Conservation (phyloP, 2,329 filamentous ascomycete genomes). For the Colletotrichum aenigma region DNA sequence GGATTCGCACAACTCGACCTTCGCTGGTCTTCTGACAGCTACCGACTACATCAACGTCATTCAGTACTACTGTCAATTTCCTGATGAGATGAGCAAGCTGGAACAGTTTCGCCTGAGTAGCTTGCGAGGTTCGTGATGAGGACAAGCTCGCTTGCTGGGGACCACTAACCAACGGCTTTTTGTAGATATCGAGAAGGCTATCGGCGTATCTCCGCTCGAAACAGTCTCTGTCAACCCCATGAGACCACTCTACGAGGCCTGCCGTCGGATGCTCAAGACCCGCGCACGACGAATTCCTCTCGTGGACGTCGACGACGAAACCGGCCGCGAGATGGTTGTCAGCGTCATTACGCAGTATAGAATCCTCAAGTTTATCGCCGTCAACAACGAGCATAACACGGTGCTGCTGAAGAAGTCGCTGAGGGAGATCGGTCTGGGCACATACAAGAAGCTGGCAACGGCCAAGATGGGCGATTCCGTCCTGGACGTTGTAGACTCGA, state of each 20-base stretch:
- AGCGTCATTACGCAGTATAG: constrained; percentile 98
- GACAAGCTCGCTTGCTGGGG: not conserved
- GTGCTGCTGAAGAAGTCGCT: constrained; percentile 88
- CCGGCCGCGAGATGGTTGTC: constrained; percentile 87
- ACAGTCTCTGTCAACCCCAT: constrained; percentile 95
- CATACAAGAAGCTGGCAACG: constrained; percentile 80
- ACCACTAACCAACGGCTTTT: constrained; percentile 2
- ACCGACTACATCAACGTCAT: constrained; percentile 99
- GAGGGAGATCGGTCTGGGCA: constrained; percentile 82
- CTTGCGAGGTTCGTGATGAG: constrained; percentile 71
- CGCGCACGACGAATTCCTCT: constrained; percentile 92
- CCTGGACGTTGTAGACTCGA: constrained; percentile 90
- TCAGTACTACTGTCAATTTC: constrained; percentile 98
- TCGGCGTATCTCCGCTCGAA: constrained; percentile 89
- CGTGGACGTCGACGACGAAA: constrained; percentile 93
- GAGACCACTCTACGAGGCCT: constrained; percentile 91
- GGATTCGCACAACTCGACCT: constrained; percentile 92
- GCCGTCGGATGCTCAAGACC: constrained; percentile 90
- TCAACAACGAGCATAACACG: constrained; percentile 86
- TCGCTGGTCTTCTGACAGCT: constrained; percentile 91
- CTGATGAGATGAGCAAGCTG: constrained; percentile 85
- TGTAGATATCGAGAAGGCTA: constrained; percentile 90
- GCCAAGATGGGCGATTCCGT: constrained; percentile 89
- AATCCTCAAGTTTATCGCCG: constrained; percentile 97
- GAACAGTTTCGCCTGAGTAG: constrained; percentile 94